Evolutionary conservation across 352 stramenopile species (phyloP), one percentile per base, ranked within the genome.

Genomic region (Aphanomyces astaci): DNA sequence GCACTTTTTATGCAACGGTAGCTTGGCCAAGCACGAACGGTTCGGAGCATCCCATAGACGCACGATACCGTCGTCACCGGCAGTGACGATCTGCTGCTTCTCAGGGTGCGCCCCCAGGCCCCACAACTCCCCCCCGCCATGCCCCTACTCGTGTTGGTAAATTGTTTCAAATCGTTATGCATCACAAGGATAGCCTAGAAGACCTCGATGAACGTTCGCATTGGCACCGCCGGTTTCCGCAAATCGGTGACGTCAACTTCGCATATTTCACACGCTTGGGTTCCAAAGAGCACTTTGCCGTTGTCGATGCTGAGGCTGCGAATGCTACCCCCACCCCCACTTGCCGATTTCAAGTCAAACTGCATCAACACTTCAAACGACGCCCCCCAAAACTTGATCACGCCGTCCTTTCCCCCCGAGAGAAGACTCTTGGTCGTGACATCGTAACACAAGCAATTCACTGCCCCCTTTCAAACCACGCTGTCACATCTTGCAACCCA

Each of bases 21-120:
- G 65, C 70, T 73, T 72, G 0, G 74, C 74, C 1, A 92, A 57
- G 9, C 89, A 30, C 17, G 74, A 81, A 0, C 80, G 78, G 1
- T 80, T 89, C 1, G 82, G 76, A 2, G 78, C 76, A 45, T 95
- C 86, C 89, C 90, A 97, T 33, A 97, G 71, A 0, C 89, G 70
- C 0, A 97, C 71, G 22, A 69, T 81, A 1, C 81, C 77, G 51
- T 97, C 89, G 55, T 96, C 87, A 0, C 87, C 87, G 0, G 82
- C 83, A 1, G 86, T 89, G 3, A 75, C 83, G 33, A 95, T 91
- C 62, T 89, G 75, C 2, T 84, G 73, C 63, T 87, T 82, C 2
- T 64, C 75, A 0, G 90, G 90, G 69, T 97, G 87, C 0, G 76
- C 72, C 1, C 80, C 84, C n/a, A 97, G 69, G 1, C 86, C 88